phyloP scores from a whole-genome alignment of 1,139 yeast genomes.

The Pichia sp. region DNA sequence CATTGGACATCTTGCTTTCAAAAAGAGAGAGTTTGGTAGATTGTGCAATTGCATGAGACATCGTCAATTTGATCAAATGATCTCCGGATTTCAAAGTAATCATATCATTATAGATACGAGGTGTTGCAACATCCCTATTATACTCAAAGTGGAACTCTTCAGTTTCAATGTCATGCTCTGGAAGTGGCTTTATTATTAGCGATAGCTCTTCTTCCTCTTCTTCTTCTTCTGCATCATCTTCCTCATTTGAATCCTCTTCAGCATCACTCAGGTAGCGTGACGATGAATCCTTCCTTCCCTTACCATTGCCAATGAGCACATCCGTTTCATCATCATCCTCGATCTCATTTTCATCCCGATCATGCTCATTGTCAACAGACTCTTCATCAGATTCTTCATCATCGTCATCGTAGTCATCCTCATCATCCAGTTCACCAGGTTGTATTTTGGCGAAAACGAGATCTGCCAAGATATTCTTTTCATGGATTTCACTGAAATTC shows the following conservation, averaged over 20 bases:
- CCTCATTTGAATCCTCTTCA: constrained; percentile 18
- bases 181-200: constrained; percentile 65
- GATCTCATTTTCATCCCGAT: constrained; percentile 22
- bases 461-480: constrained; percentile 88
- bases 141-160: constrained; percentile 94
- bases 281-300: not conserved
- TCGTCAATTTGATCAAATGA: constrained; percentile 83
- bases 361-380: constrained; percentile 14
- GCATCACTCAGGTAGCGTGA: constrained; percentile 10
- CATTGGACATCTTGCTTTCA: constrained; percentile 85
- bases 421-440: constrained; percentile 25
- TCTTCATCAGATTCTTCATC: constrained; percentile 20
- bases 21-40: constrained; percentile 86
- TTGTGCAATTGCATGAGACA: constrained; percentile 96
- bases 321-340: constrained; percentile 7
- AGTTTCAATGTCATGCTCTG: constrained; percentile 87
- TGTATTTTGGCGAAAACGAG: constrained; percentile 64
- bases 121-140: constrained; percentile 71
- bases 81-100: constrained; percentile 86
- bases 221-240: constrained; percentile 9
- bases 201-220: constrained; percentile 23
- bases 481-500: constrained; percentile 92
- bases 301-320: constrained; percentile 4
- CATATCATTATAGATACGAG: constrained; percentile 91
- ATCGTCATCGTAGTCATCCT: constrained; percentile 27